Evolutionary conservation across 257 asterid species (phyloP).

Genomic region (Rubia yunnanensis): DNA sequence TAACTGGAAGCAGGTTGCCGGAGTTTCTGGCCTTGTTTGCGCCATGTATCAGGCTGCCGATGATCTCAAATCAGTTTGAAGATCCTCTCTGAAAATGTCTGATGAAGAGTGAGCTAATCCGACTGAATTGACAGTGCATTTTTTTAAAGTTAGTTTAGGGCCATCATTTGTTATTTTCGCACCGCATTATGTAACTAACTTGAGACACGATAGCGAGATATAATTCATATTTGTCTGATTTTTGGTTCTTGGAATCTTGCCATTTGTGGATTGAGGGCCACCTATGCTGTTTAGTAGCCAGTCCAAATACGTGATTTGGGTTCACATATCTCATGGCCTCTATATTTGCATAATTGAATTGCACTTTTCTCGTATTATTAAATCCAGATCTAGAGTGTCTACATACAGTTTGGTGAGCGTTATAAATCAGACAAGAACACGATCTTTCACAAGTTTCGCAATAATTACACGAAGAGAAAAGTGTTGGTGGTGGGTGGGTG

Average conservation of each 20-base stretch:
- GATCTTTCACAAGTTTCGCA: too few species aligned
- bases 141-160: not conserved
- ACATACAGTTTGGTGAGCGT: too few species aligned
- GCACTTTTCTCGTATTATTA: too few species aligned
- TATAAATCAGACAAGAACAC: too few species aligned
- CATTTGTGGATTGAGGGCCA: too few species aligned
- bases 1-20: conserved; percentile 83
- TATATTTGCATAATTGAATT: too few species aligned
- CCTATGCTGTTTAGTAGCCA: too few species aligned
- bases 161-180: not conserved
- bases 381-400: too few species aligned
- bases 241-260: not conserved
- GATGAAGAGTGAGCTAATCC: not conserved
- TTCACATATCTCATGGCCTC: too few species aligned
- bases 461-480: too few species aligned
- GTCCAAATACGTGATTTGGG: too few species aligned
- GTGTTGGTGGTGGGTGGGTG: too few species aligned
- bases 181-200: not conserved
- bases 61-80: conserved; percentile 28
- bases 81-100: not conserved
- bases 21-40: conserved; percentile 54
- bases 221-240: not conserved
- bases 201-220: not conserved
- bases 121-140: not conserved
- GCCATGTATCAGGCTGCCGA: conserved; percentile 39